phyloP scores from a whole-genome alignment of 371 early-diverging fungal genomes.

The Coemansia linderi region DNA sequence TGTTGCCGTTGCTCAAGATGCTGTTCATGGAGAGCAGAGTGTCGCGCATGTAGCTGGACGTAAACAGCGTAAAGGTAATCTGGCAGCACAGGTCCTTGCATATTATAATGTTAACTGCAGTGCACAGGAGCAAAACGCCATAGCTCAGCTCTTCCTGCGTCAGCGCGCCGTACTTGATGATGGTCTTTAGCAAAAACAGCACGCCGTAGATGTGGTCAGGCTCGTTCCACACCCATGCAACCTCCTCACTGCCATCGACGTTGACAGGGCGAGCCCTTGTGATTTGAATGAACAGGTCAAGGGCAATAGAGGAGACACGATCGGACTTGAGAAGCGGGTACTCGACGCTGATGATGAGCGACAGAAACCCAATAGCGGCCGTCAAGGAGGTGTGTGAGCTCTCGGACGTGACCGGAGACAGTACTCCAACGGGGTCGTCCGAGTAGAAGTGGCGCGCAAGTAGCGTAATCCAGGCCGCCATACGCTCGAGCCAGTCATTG shows the following conservation, averaged over 20 bases:
- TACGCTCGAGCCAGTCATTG: conserved; percentile 30
- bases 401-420: conserved; percentile 6
- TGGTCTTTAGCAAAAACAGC: conserved; percentile 44
- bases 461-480: conserved; percentile 24
- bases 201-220: conserved; percentile 33
- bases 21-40: conserved; percentile 47
- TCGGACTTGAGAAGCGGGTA: conserved; percentile 40
- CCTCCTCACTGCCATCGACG: conserved; percentile 19
- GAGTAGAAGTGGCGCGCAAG: conserved; percentile 35
- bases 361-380: conserved; percentile 33
- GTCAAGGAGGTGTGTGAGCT: conserved; percentile 15
- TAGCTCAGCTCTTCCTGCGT: conserved; percentile 20
- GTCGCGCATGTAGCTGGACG: conserved; percentile 54
- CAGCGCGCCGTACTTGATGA: conserved; percentile 50
- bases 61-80: conserved; percentile 43
- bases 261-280: conserved; percentile 23
- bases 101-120: conserved; percentile 22
- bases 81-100: conserved; percentile 41
- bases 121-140: conserved; percentile 41
- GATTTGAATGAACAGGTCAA: conserved; percentile 20
- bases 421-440: conserved; percentile 1
- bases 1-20: conserved; percentile 41
- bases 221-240: conserved; percentile 45
- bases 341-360: conserved; percentile 29
- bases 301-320: conserved; percentile 3